Evolutionary conservation across 2,329 filamentous ascomycete genomes (phyloP).

Genomic region (Calonectria leucothoes): DNA sequence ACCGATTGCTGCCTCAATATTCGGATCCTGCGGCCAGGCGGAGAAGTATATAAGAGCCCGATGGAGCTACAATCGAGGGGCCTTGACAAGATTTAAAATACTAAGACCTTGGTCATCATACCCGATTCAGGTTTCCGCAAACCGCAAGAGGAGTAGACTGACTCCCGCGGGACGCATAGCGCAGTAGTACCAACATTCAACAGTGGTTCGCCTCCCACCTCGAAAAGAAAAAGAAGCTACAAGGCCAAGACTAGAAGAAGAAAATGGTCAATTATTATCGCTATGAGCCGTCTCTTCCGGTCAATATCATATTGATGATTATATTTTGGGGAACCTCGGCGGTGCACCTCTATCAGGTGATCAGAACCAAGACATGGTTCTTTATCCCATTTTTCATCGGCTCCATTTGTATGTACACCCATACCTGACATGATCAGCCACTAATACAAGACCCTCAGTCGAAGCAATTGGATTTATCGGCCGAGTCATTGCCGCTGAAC

Average conservation of each 20-base stretch:
- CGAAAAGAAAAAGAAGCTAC: not conserved
- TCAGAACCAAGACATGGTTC: not conserved
- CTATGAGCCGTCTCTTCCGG: not conserved
- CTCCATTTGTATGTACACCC: not conserved
- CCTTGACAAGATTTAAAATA: not conserved
- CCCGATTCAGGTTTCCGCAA: too few relatives aligned
- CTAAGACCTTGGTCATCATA: not conserved
- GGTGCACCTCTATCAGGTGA: not conserved
- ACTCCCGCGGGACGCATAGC: not conserved
- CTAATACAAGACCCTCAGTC: not conserved
- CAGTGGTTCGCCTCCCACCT: not conserved
- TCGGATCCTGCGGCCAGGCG: not conserved
- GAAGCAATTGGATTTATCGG: constrained; percentile 1
- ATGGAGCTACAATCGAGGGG: not conserved
- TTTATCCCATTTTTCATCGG: not conserved
- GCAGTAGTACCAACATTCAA: not conserved
- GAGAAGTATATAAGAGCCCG: not conserved
- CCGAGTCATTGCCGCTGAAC: not conserved
- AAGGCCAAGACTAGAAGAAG: not conserved
- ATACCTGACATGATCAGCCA: too few relatives aligned
- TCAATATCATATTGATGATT: not conserved
- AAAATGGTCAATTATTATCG: constrained; percentile 6
- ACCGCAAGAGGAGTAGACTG: not conserved
- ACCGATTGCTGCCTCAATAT: not conserved
- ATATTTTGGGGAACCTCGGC: not conserved